Conservation (phyloP, 2,329 filamentous ascomycete species). For the Madurella mycetomatis region DNA sequence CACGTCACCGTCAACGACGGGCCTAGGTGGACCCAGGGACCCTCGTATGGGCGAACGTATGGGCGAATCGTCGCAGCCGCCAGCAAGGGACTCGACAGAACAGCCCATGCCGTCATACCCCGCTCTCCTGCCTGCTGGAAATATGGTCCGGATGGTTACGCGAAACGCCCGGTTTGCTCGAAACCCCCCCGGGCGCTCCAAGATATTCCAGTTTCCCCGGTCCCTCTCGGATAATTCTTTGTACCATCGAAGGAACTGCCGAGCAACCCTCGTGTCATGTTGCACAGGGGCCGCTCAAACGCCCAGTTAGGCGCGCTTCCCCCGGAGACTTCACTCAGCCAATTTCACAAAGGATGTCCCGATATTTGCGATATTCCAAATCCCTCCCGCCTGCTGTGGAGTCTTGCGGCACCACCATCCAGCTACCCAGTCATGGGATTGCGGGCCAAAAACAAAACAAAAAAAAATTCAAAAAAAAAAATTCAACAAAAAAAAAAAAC, state of each 20-base stretch:
- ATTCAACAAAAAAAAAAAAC: too few relatives aligned
- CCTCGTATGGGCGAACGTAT: too few relatives aligned
- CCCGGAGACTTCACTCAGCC: not conserved
- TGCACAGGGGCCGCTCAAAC: conserved; percentile 5
- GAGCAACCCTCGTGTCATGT: not conserved
- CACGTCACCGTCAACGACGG: too few relatives aligned
- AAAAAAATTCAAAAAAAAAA: too few relatives aligned
- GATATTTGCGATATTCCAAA: too few relatives aligned
- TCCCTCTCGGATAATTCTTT: not conserved
- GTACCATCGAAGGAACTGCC: not conserved
- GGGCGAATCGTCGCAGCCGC: not conserved
- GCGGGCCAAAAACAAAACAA: too few relatives aligned
- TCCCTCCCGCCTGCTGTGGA: too few relatives aligned
- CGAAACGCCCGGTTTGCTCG: not conserved
- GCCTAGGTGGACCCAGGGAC: too few relatives aligned
- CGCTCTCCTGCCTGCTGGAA: not conserved
- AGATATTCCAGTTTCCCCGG: not conserved
- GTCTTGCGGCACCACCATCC: too few relatives aligned
- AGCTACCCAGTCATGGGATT: too few relatives aligned
- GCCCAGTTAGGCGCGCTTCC: conserved; percentile 7
- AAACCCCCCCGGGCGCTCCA: not conserved
- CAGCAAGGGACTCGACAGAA: not conserved
- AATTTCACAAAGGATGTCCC: not conserved
- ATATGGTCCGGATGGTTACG: not conserved
- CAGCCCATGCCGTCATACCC: not conserved